Conservation (phyloP, 345 rosid species). For the Gossypium herbaceum region DNA sequence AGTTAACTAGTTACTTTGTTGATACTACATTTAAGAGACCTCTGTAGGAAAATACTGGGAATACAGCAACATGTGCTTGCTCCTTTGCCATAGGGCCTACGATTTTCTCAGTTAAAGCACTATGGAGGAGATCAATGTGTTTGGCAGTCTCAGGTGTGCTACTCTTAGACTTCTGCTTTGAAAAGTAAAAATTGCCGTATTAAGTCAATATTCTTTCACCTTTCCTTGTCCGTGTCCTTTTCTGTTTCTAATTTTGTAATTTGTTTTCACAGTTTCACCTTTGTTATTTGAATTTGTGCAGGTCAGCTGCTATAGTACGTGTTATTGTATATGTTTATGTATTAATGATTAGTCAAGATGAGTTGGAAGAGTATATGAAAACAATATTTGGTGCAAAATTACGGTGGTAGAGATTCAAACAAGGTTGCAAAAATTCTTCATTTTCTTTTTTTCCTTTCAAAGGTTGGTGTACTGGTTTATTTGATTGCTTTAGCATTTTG, state of each 20-base stretch:
- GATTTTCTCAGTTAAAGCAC: constrained; percentile 14
- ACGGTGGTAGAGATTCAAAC: neutral
- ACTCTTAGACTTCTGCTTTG: neutral
- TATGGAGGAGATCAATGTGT: neutral
- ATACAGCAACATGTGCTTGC: constrained; percentile 7
- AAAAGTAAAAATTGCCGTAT: neutral
- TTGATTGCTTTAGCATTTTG: neutral
- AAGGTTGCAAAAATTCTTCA: neutral
- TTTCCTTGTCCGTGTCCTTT: neutral
- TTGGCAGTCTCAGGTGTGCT: constrained; percentile 32
- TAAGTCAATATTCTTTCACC: neutral
- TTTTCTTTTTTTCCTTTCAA: neutral
- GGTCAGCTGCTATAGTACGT: constrained; percentile 17
- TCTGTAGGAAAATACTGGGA: constrained; percentile 15
- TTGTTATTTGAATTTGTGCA: constrained; percentile 8
- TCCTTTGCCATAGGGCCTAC: neutral
- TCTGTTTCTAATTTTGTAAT: neutral
- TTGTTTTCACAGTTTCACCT: neutral
- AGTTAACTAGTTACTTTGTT: constrained; percentile 17
- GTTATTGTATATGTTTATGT: constrained; percentile 3
- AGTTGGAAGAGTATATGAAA: constrained; percentile 25
- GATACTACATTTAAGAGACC: constrained; percentile 17
- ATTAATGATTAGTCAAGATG: constrained; percentile 9
- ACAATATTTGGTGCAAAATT: constrained; percentile 7
- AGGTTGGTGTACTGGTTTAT: constrained; percentile 24